Evolutionary conservation across 805 yeast genomes (phyloP), one percentile per base, ranked within the genome.

Genomic region (Zygosaccharomyces lentus): DNA sequence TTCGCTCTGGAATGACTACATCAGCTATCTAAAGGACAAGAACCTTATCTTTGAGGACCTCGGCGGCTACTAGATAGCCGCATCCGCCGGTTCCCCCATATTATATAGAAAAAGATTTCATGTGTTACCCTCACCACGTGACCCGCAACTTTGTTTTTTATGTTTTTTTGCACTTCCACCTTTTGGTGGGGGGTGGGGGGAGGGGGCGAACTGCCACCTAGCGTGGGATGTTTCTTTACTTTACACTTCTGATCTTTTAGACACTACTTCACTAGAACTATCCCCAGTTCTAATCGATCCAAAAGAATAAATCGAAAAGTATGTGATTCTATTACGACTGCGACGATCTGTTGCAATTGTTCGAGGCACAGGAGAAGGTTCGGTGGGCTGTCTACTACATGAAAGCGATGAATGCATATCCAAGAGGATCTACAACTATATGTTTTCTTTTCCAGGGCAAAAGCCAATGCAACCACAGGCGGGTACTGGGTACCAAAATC

Each of bases 1-100:
- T 48, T 46, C 55, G 2, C 52, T 77, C 26, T 81, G 86, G 87
- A 61, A 60, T 6, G 73, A 72, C 34, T 77, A 78, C 54, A 64
- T 80, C 40, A 62, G 62, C 1, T 68, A 69, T 48, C 57, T 78
- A 41, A 61, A 66, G 26, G 58, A 48, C 7, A 68, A 70, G 37
- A 58, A 52, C 1, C 62, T 66, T 34, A 59, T 73, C 19, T 63
- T 55, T 43, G 44, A 48, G 8, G 58, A 53, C 31, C 34, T 61
- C 9, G 53, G 51, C 9, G 52, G 46, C 10, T 61, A 59, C 35
- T 58, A 31, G 9, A 31, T 9, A 9, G 34, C 15, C 15, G 38
- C 10, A 19, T 16, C 23, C n/a, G n/a, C n/a, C n/a, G n/a, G n/a
- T 25, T 9, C 12, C 29, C 29, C 29, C 9, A 3, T 25, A 4